Evolutionary conservation across 129 eudicot species (phyloP), one percentile per base, ranked within the genome.

Genomic region (Flaveria linearis): DNA sequence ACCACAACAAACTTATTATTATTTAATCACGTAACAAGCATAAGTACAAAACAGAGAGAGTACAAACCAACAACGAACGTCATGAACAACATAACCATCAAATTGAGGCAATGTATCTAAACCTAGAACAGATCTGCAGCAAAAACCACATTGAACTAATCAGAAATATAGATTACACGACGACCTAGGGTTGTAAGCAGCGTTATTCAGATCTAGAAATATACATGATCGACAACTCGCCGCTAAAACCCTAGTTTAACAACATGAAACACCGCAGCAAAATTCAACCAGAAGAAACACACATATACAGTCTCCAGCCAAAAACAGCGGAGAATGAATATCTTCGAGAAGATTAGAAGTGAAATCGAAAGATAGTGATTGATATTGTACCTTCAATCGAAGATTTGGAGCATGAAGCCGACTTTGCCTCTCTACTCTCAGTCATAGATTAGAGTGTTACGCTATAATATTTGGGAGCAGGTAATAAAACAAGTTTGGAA

Each of bases 141-240:
- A 46, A 46, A 9, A 43, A 16, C 26, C 46, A 75, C 0, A 71
- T 51, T 22, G 13, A 52, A 76, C 41, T 49, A 41, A 76, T 39
- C 66, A 51, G 18, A 65, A 18, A 30, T 5, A 65, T 2, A 76
- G 36, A 30, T 30, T 65, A 65, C 25, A 20, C 5, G n/a, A 76
- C 13, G 5, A 66, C 11, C 18, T 76, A 47, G 65, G 39, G 49
- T 65, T 47, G n/a, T 22, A 72, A 13, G 42, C 57, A 80, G 81
- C 82, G 84, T 25, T 58, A 69, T 68, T 72, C 80, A 76, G 90
- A 88, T 91, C 92, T 86, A 69, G 81, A 51, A 68, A 62, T 14
- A 58, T 80, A 86, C 85, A 87, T 82, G 78, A 73, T 75, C 72
- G 51, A 53, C 22, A 42, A 80, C 26, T 23, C 50, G 69, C 57